phyloP scores from a whole-genome alignment of 2,329 filamentous ascomycete species.

The Microdochium bolleyi region DNA sequence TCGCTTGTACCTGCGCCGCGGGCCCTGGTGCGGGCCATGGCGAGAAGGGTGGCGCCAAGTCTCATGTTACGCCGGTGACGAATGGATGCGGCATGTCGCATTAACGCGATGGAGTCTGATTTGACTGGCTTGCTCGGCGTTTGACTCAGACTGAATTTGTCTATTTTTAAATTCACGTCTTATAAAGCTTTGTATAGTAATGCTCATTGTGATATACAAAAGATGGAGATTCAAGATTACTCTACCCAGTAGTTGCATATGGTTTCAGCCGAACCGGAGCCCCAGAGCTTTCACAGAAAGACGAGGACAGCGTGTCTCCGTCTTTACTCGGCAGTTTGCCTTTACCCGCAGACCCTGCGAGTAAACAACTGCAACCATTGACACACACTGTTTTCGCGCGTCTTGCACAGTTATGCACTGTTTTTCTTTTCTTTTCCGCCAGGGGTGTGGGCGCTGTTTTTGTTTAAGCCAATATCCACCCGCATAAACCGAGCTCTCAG shows the following conservation, averaged over 20 bases:
- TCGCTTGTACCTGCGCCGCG: slow-evolving; percentile 1
- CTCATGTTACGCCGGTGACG: not conserved
- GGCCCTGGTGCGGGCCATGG: not conserved
- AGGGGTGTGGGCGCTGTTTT: not conserved
- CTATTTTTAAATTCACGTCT: not conserved
- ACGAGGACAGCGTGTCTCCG: not conserved
- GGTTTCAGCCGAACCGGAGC: not conserved
- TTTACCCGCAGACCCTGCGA: not conserved
- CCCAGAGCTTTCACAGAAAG: not conserved
- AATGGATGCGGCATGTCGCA: not conserved
- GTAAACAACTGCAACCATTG: not conserved
- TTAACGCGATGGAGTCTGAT: not conserved
- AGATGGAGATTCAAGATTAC: not conserved
- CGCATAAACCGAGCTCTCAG: not conserved
- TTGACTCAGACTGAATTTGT: not conserved
- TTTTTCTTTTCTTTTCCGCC: not conserved
- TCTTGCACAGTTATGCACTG: not conserved
- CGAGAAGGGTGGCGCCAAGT: not conserved
- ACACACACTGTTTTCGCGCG: not conserved
- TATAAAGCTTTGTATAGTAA: not conserved
- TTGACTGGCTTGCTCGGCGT: not conserved
- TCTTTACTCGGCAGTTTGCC: not conserved
- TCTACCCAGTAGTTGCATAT: no score
- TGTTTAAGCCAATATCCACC: not conserved
- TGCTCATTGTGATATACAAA: not conserved